phyloP scores from a whole-genome alignment of 2,329 filamentous ascomycete species.

The Ascochyta koolunga region DNA sequence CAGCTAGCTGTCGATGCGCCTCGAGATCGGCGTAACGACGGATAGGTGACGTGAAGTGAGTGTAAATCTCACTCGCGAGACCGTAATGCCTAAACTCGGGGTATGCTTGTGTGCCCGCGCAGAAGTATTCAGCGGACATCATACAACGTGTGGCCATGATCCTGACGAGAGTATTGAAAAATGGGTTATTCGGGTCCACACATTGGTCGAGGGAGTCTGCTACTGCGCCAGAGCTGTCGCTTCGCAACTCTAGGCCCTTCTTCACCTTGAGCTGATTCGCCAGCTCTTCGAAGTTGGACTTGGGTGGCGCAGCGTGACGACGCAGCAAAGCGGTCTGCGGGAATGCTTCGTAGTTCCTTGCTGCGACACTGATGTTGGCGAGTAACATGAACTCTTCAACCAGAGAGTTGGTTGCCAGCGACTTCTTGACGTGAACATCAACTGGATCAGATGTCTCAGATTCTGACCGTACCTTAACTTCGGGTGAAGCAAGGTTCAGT shows the following conservation, averaged over 20 bases:
- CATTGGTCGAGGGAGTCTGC: constrained; percentile 91
- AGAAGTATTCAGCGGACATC: constrained; percentile 99
- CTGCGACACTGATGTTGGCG: constrained; percentile 92
- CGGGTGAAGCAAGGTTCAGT: constrained; percentile 93
- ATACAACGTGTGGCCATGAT: constrained; percentile 98
- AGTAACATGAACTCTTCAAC: constrained; percentile 99
- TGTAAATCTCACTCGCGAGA: constrained; percentile 95
- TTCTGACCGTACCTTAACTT: constrained; percentile 94
- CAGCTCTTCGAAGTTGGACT: constrained; percentile 95
- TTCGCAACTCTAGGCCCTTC: constrained; percentile 76
- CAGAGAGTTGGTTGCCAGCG: constrained; percentile 93
- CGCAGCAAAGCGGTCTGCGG: constrained; percentile 94
- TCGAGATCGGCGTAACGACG: constrained; percentile 96
- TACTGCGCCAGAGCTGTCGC: constrained; percentile 88
- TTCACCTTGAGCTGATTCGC: constrained; percentile 89
- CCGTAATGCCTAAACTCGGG: constrained; percentile 97
- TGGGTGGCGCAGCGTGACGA: constrained; percentile 88
- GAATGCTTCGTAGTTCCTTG: constrained; percentile 88
- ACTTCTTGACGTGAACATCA: constrained; percentile 93
- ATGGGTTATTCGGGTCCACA: constrained; percentile 79
- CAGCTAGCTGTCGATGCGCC: constrained; percentile 91
- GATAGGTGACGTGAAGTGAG: constrained; percentile 97
- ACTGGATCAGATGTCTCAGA: constrained; percentile 95
- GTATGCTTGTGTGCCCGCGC: constrained; percentile 88
- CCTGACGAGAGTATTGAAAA: constrained; percentile 97